Evolutionary conservation across 2,329 filamentous ascomycete species (phyloP).

Genomic region (Hansfordia pulvinata): DNA sequence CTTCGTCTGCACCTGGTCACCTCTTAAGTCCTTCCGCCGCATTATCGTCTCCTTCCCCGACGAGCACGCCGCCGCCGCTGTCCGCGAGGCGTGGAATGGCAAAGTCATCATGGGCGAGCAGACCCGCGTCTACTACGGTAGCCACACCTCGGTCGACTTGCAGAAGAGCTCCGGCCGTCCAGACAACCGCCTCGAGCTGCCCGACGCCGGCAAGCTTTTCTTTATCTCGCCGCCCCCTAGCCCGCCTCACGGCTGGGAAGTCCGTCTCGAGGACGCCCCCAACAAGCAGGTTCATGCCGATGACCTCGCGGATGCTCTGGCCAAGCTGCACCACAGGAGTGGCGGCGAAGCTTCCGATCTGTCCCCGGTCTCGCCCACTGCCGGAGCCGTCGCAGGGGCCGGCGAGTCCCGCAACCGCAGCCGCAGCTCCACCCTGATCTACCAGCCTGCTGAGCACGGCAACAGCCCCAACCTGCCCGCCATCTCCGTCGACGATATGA

Average conservation of each 20-base stretch:
- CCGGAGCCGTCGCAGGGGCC: conserved; percentile 15
- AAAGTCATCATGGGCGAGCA: conserved; percentile 58
- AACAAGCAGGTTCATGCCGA: conserved; percentile 59
- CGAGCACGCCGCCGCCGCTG: conserved; percentile 52
- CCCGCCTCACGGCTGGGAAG: conserved; percentile 57
- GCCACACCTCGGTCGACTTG: conserved; percentile 40
- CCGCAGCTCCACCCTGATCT: conserved; percentile 53
- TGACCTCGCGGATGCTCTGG: conserved; percentile 52
- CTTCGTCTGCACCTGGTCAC: conserved; percentile 63
- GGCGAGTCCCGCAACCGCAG: conserved; percentile 38
- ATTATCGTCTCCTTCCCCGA: conserved; percentile 70
- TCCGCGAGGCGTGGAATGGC: conserved; percentile 61
- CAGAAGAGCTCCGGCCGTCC: too few relatives aligned
- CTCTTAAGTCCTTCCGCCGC: conserved; percentile 70
- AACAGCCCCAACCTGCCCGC: conserved; percentile 44
- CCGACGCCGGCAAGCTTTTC: conserved; percentile 58
- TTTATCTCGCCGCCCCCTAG: conserved; percentile 59
- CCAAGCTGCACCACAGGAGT: conserved; percentile 39
- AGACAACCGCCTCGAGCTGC: conserved; percentile 50
- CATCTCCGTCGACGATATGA: conserved; percentile 56
- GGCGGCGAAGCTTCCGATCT: conserved; percentile 10
- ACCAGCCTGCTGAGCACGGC: conserved; percentile 43
- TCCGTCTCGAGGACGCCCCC: conserved; percentile 53
- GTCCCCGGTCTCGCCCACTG: conserved; percentile 23
- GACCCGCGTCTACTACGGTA: conserved; percentile 56